Evolutionary conservation across 108 stramenopile species (phyloP).

Genomic region (Cyclotella cryptica): DNA sequence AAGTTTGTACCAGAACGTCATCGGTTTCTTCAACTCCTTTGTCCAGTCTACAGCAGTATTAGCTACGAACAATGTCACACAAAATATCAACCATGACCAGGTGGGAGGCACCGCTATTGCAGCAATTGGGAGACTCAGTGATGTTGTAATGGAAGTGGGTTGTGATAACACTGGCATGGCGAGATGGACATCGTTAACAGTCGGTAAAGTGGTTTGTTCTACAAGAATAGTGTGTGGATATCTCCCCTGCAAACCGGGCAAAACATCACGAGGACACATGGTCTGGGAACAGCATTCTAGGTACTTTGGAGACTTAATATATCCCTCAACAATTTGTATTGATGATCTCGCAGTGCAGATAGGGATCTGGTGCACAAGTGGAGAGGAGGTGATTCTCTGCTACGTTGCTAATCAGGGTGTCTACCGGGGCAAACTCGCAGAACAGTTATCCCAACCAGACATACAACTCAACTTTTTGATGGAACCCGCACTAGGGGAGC

Average conservation of each 20-base stretch:
- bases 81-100: too few species aligned
- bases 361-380: neutral
- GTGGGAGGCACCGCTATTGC: too few species aligned
- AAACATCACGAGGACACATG: neutral
- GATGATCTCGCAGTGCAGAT: neutral
- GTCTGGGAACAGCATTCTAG: neutral
- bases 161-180: neutral
- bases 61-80: too few species aligned
- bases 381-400: neutral
- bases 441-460: neutral
- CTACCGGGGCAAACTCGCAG: too few species aligned
- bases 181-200: neutral
- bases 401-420: neutral
- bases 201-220: neutral
- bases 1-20: too few species aligned
- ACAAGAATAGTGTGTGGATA: neutral
- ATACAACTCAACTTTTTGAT: neutral
- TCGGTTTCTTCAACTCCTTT: too few species aligned
- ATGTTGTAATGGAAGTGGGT: too few species aligned
- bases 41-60: too few species aligned
- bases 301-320: neutral
- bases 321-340: neutral
- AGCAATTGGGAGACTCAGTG: too few species aligned
- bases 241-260: neutral
- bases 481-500: too few species aligned